These are phyloP conservation scores for Penicillium sp. DNA, from an alignment of 2,329 filamentous ascomycete species.

Conservation along the genomic window DNA sequence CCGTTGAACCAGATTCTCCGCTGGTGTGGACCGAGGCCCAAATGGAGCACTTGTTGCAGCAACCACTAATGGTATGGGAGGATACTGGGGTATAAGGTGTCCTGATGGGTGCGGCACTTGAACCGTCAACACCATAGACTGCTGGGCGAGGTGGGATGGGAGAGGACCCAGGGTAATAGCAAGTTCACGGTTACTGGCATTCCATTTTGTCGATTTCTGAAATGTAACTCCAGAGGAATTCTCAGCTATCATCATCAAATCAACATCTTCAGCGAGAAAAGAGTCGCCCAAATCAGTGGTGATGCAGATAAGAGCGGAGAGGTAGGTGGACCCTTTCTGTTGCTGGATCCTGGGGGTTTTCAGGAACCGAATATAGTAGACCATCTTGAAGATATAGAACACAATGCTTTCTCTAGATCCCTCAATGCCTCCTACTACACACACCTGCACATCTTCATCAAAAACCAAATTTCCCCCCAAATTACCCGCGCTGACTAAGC, in stretches of 20 bases:
- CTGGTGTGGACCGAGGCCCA: constrained; percentile 40
- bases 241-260: constrained; percentile 27
- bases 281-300: constrained; percentile 67
- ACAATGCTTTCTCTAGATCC: neutral
- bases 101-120: constrained; percentile 20
- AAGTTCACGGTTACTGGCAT: constrained; percentile 35
- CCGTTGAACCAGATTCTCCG: constrained; percentile 55
- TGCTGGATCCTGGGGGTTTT: constrained; percentile 55
- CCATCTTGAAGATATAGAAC: constrained; percentile 37
- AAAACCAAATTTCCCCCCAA: neutral
- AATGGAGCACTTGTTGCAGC: constrained; percentile 54
- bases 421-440: neutral
- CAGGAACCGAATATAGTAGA: constrained; percentile 65
- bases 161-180: constrained; percentile 31
- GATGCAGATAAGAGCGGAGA: constrained; percentile 59
- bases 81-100: neutral
- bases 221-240: constrained; percentile 17
- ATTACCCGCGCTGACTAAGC: constrained; percentile 24
- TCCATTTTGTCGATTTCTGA: constrained; percentile 28
- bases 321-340: constrained; percentile 41
- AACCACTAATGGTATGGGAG: constrained; percentile 47
- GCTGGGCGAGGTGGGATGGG: constrained; percentile 21
- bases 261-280: constrained; percentile 50
- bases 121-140: constrained; percentile 28
- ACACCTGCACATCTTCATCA: neutral